Percentiles rank a stretch among this genome's conserved stretches.
phyloP scores from a whole-genome alignment of 257 asterid genomes.

The Lycium ferocissimum region DNA sequence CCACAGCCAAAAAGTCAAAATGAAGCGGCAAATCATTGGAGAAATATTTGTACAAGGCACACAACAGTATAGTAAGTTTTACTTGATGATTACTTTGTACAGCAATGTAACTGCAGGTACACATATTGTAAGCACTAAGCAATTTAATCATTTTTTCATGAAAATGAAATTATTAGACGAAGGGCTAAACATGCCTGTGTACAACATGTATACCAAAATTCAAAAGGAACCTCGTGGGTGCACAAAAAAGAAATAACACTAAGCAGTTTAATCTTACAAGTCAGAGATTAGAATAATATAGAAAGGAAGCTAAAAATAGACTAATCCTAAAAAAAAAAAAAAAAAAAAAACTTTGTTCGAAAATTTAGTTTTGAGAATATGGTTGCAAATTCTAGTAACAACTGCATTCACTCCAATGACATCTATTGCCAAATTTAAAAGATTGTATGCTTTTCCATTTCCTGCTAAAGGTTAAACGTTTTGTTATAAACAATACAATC shows the following conservation, averaged over 20 bases:
- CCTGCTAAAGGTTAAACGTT: background rate
- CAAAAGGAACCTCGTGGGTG: slow-evolving; percentile 1
- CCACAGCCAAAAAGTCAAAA: background rate
- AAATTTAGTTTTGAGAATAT: background rate
- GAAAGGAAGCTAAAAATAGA: slow-evolving; percentile 2
- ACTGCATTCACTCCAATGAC: slow-evolving; percentile 1
- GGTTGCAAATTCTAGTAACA: background rate
- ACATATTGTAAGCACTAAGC: slow-evolving; percentile 13
- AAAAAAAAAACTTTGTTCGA: background rate
- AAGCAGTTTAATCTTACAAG: background rate
- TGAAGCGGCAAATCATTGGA: background rate
- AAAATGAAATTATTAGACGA: background rate
- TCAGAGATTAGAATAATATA: background rate
- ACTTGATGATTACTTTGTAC: slow-evolving; percentile 5
- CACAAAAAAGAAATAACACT: background rate
- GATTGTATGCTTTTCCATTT: background rate
- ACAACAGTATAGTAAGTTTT: background rate
- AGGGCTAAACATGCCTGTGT: background rate
- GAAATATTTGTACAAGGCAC: background rate
- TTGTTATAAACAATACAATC: background rate
- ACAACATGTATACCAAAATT: background rate
- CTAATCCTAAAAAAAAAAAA: background rate
- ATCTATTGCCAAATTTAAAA: background rate
- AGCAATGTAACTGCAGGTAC: background rate
- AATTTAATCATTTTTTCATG: background rate